phyloP scores from a whole-genome alignment of 352 stramenopile species.

The Phytophthora lateralis region DNA sequence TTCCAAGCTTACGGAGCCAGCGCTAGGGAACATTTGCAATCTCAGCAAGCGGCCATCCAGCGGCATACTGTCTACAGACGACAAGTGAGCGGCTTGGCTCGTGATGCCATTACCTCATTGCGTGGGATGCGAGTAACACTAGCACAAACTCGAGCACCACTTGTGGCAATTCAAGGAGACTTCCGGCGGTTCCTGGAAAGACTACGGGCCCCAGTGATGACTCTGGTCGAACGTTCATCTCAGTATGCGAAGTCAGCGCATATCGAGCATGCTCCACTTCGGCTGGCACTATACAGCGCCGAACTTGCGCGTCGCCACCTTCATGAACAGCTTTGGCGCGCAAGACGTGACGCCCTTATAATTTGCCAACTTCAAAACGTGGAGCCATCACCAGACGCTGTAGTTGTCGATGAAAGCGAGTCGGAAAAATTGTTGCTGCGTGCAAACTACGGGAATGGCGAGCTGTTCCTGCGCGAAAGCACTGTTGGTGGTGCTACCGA shows the following conservation, averaged over 20 bases:
- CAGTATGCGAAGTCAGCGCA: slow-evolving; percentile 54
- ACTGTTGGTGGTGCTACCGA: neutral
- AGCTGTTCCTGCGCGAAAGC: slow-evolving; percentile 49
- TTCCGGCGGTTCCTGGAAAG: slow-evolving; percentile 55
- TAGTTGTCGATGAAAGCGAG: slow-evolving; percentile 5
- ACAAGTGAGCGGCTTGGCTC: slow-evolving; percentile 50
- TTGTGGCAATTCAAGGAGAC: slow-evolving; percentile 59
- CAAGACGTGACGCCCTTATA: slow-evolving; percentile 59
- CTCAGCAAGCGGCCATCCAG: slow-evolving; percentile 58
- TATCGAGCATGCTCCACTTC: slow-evolving; percentile 59
- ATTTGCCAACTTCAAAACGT: slow-evolving; percentile 71
- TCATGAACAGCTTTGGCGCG: slow-evolving; percentile 73
- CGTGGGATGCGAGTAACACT: slow-evolving; percentile 46
- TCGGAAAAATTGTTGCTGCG: slow-evolving; percentile 38
- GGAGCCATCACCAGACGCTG: slow-evolving; percentile 2
- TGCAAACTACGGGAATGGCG: slow-evolving; percentile 60
- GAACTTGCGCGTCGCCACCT: slow-evolving; percentile 63
- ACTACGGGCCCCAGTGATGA: slow-evolving; percentile 55
- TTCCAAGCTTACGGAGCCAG: slow-evolving; percentile 75
- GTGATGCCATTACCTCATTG: slow-evolving; percentile 48
- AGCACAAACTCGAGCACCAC: slow-evolving; percentile 47
- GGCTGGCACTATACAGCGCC: slow-evolving; percentile 41
- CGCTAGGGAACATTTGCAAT: slow-evolving; percentile 64
- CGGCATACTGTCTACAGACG: slow-evolving; percentile 59
- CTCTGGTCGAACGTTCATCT: slow-evolving; percentile 52